Percentiles rank a stretch among this genome's conserved stretches.
phyloP scores from a whole-genome alignment of 768 basidiomycete genomes.

The Lactarius sanguifluus region DNA sequence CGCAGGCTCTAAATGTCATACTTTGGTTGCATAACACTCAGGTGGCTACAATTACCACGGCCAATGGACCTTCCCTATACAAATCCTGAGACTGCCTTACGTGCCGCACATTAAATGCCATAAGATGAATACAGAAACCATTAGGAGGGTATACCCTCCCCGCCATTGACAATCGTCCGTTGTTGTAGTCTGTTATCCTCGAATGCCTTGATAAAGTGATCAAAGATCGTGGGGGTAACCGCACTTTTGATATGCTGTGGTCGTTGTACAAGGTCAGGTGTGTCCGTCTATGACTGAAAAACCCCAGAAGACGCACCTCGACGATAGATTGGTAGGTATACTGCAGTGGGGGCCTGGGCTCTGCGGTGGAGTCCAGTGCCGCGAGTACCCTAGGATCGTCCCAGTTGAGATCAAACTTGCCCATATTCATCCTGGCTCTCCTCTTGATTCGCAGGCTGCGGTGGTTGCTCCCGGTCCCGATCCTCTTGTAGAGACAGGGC shows the following conservation, averaged over 20 bases:
- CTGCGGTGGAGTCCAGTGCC: constrained; percentile 32
- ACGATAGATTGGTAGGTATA: constrained; percentile 19
- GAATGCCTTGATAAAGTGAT: constrained; percentile 8
- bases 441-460: constrained; percentile 45
- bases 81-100: not conserved
- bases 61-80: not conserved
- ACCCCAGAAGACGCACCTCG: constrained; percentile 6
- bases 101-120: constrained; percentile 6
- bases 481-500: constrained; percentile 41
- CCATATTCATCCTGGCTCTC: constrained; percentile 83
- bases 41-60: not conserved
- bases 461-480: constrained; percentile 34
- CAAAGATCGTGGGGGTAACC: constrained; percentile 7
- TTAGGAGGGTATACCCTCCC: constrained; percentile 8
- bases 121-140: not conserved
- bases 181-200: constrained; percentile 8
- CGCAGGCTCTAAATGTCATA: not conserved
- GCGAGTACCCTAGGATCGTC: constrained; percentile 60
- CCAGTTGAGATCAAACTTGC: constrained; percentile 55
- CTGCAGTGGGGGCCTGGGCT: not conserved
- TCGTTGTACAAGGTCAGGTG: not conserved
- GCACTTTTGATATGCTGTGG: constrained; percentile 15
- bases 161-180: not conserved
- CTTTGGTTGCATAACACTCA: not conserved
- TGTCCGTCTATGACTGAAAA: not conserved